Percentiles rank a stretch among this genome's conserved stretches.
Conservation (phyloP, 1,139 yeast species). For the Blastobotrys capitulatus region DNA sequence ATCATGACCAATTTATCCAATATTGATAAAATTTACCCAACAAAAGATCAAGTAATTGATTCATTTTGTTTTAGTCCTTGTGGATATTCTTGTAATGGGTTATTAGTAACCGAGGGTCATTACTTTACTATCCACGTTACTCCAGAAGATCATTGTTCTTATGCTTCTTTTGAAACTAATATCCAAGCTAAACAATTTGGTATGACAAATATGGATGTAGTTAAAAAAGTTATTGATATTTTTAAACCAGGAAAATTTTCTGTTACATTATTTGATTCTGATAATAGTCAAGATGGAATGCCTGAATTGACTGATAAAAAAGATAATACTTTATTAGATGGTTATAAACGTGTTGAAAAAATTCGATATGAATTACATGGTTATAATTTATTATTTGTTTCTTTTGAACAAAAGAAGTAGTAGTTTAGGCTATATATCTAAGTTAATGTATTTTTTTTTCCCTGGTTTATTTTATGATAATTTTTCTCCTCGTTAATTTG, state of each 20-base stretch:
- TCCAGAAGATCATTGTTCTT: conserved; percentile 91
- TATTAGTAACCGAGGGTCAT: conserved; percentile 51
- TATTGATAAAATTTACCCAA: conserved; percentile 54
- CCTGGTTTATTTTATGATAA: not conserved
- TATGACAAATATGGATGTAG: conserved; percentile 46
- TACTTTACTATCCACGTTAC: conserved; percentile 93
- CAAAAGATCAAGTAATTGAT: conserved; percentile 44
- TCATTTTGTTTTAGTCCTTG: conserved; percentile 95
- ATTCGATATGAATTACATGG: conserved; percentile 65
- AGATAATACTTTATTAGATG: conserved; percentile 28
- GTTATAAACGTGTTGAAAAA: conserved; percentile 62
- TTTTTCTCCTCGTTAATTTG: not conserved
- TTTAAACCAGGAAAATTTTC: conserved; percentile 78
- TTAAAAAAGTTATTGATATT: conserved; percentile 50
- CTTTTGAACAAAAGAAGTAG: conserved; percentile 24
- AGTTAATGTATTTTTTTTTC: not conserved
- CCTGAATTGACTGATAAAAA: not conserved
- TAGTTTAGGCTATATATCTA: not conserved
- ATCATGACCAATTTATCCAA: conserved; percentile 58
- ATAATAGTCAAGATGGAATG: conserved; percentile 1
- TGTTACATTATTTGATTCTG: conserved; percentile 52
- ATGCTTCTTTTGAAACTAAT: conserved; percentile 93
- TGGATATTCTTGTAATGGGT: conserved; percentile 87
- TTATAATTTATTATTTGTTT: conserved; percentile 41
- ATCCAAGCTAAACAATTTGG: conserved; percentile 47